Evolutionary conservation across 2,329 filamentous ascomycete genomes (phyloP), one percentile per base, ranked within the genome.

Genomic region (Calonectria leucothoes): DNA sequence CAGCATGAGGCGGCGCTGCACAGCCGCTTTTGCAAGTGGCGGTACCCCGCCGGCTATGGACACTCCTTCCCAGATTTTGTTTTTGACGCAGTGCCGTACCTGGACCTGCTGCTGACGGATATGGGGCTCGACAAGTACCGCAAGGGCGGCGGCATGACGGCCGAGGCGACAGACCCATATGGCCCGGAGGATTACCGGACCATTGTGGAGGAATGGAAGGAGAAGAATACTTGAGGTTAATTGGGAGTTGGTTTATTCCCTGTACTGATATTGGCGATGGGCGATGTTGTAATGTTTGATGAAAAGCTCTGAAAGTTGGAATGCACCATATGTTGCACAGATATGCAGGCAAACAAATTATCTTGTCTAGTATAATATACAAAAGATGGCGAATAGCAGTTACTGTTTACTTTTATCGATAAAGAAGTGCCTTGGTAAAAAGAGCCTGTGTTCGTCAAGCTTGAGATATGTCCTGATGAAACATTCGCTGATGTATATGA

Each of bases 71-170:
- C 92, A 0, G 93, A 94, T 81, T 92, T 95, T 76, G 92, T 94
- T 23, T 96, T 96, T 79, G 94, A 97, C 82, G 89, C 89, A 0
- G 82, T 96, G 68, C 93, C 93, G 5, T 97, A 95, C 72, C 81
- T 95, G 23, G 94, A 96, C 82, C 79, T 93, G 79, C 82, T 96
- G 80, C 81, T 94, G 73, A 84, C 85, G 6, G 94, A 96, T 81
- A 78, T 96, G 70, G 93, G 91, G 0, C 82, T 95, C 69, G 84
- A 87, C 23, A 85, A 85, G 17, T 86, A 89, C 75, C 85, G 91
- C 39, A 93, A 93, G 84, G 83, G 86, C 12, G 87, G 89, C 1
- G 87, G 89, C 0, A 86, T 83, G 79, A 78, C 88, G 66, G 84
- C 84, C 1, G 91, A 93, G 78, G 85, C 89, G 35, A 89, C 88